Base-by-base conservation (phyloP, 768 basidiomycete genomes). In the Pluteus cervinus region DNA sequence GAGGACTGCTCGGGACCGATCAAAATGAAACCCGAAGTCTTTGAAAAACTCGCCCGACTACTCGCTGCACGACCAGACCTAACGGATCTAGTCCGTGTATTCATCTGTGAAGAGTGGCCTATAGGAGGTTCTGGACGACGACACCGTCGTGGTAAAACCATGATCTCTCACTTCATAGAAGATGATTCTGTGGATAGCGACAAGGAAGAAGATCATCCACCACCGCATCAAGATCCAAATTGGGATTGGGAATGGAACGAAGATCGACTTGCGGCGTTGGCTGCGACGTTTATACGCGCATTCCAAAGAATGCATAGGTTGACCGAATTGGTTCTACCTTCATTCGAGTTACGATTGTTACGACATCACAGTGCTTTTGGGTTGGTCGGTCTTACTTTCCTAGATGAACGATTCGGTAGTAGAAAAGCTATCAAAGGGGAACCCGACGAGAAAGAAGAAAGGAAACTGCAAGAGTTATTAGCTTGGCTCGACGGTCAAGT, bases 271-370 rank as follows among this genome's bases (percentile, higher is more conserved):
- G 52, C 50, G 2, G 52, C 57, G 15, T 52, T 66, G 14, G 65
- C 60, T 12, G 65, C 68, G 4, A 62, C 64, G 0, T 68, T 72
- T 39, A 63, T 65, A 2, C 50, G 66, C 30, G 67, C 65, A 1
- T 54, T 74, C 26, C 61, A 67, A 32, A 64, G 67, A 12, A 72
- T 74, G 72, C 57, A 61, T n/a, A 58, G 57, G 24, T 53, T 74
- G 10, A 61, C 55, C 5, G 50, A 60, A 12, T 52, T 71, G 14
- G 56, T 60, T 11, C 58, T 71, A 21, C 68, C 69, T 6, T 57
- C 62, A 1, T 72, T 69, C 43, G 66, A 71, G 39, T 36, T 53
- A 17, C 58, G 61, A 12, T 59, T 72, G 30, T 53, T 74, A 38
- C 57, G 61, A 14, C 60, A 65, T 33, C 66, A 67, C 41, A 59